phyloP scores from a whole-genome alignment of 2,329 filamentous ascomycete genomes.

The Remersonia thermophila region DNA sequence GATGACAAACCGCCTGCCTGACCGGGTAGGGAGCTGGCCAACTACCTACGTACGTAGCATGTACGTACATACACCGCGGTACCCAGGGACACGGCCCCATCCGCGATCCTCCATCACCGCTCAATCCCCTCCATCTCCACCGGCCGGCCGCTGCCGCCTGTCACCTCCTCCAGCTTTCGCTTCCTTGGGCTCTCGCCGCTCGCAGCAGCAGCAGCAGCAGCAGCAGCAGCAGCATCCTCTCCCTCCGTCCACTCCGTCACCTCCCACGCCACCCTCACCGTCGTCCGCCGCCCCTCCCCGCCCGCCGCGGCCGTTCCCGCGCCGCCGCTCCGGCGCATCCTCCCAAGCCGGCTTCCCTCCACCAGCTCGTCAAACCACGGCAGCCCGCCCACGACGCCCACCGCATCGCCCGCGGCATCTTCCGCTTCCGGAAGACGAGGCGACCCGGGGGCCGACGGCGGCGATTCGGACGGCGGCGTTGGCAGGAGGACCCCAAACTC shows the following conservation, averaged over 20 bases:
- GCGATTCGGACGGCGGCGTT: conserved; percentile 42
- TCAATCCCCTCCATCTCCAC: conserved; percentile 12
- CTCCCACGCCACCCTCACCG: conserved; percentile 67
- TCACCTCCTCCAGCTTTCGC: conserved; percentile 38
- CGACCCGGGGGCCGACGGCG: too few relatives aligned
- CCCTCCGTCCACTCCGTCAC: conserved; percentile 59
- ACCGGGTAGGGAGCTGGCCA: too few relatives aligned
- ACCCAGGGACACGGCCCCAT: too few relatives aligned
- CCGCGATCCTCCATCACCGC: too few relatives aligned
- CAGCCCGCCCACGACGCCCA: conserved; percentile 58
- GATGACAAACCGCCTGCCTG: too few relatives aligned
- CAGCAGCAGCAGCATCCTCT: conserved; percentile 22
- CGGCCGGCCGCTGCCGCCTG: conserved; percentile 14
- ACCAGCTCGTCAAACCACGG: conserved; percentile 82
- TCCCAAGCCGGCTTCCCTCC: conserved; percentile 56
- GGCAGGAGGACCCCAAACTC: conserved; percentile 55
- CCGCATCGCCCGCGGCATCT: conserved; percentile 22
- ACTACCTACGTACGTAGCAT: too few relatives aligned
- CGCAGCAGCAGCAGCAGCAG: too few relatives aligned
- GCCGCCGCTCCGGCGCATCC: conserved; percentile 36
- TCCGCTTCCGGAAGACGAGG: neutral
- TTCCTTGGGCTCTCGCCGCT: conserved; percentile 26
- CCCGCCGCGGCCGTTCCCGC: conserved; percentile 30
- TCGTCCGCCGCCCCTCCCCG: conserved; percentile 45
- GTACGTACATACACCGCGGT: too few relatives aligned